Percentiles rank a stretch among this genome's conserved stretches.
These are phyloP conservation scores for Asterella californica DNA, from an alignment of 225 moss, liverwort and hornwort genomes.

Conservation along the genomic window DNA sequence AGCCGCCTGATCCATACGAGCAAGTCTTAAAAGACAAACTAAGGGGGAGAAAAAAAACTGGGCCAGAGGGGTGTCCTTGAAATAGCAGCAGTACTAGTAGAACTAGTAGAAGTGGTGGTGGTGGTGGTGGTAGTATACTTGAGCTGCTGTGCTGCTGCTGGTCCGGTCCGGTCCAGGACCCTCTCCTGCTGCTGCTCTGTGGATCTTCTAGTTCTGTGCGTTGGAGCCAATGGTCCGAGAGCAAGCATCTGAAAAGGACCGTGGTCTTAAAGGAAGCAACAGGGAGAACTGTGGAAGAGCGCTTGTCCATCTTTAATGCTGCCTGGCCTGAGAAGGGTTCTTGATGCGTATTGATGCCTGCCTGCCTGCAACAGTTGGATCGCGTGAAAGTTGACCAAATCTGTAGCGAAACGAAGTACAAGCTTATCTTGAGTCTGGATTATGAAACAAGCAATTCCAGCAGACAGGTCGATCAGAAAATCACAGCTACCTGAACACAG, in stretches of 20 bases:
- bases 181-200: neutral
- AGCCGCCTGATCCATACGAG: slow-evolving; percentile 4
- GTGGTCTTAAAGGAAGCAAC: neutral
- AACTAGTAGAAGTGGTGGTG: neutral
- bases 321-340: neutral
- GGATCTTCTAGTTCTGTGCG: neutral
- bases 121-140: neutral
- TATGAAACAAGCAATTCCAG: slow-evolving; percentile 19
- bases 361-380: slow-evolving; percentile 22
- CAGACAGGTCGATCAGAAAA: slow-evolving; percentile 17
- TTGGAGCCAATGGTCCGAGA: neutral
- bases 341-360: neutral
- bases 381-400: slow-evolving; percentile 19
- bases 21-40: neutral
- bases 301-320: neutral
- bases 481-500: neutral
- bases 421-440: slow-evolving; percentile 13
- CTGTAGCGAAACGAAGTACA: slow-evolving; percentile 5
- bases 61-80: neutral
- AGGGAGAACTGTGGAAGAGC: neutral
- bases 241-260: slow-evolving; percentile 7
- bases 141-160: neutral
- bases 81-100: neutral
- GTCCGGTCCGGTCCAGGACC: neutral
- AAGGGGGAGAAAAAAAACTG: neutral